Base-by-base conservation (phyloP, 176 grass and related monocot species). In the Pontederia paniculata region DNA sequence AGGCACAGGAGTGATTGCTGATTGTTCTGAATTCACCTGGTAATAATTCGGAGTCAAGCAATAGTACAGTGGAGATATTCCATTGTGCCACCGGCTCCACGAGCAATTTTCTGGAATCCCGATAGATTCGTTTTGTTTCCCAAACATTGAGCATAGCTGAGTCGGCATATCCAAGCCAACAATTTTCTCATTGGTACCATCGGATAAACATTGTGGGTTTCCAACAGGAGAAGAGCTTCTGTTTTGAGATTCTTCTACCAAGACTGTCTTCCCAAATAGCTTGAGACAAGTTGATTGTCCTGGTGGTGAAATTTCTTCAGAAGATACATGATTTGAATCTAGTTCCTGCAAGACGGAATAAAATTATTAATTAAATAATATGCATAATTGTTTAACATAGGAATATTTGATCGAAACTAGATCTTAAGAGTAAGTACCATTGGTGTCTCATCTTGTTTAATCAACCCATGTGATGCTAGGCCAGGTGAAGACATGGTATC, bases 261-360 rank as follows among this genome's bases (percentile, higher is more conserved):
- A 44, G n/a, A 97, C 80, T 1, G 74, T 97, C 80, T 71, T 90
- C 45, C 93, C 93, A 49, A 97, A 97, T 9, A 90, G 72, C 77
- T 84, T 97, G 61, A 91, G 62, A 22, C 74, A 72, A 45, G 93
- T 83, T 73, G 82, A 65, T 72, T 74, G 93, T 14, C 66, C 77
- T 45, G 57, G 23, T 28, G 48, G 73, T 2, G 78, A 81, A 70
- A 68, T 63, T 28, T 84, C 48, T 25, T 64, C 74, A 43, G 48
- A 65, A 60, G 70, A 77, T 37, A 65, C 28, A 37, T 37, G 3
- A 37, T 37, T 37, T 37, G 28, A 42, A 16, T 78, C 46, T 19
- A 23, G n/a, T 67, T 78, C 81, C 81, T 89, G 67, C 10, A 66
- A 44, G 3, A 16, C 11, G 55, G 13, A 10, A 52, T 14, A 9